Percentiles rank a stretch among this genome's conserved stretches.
phyloP scores from a whole-genome alignment of 768 basidiomycete genomes.

The Phlegmacium glaucopus region DNA sequence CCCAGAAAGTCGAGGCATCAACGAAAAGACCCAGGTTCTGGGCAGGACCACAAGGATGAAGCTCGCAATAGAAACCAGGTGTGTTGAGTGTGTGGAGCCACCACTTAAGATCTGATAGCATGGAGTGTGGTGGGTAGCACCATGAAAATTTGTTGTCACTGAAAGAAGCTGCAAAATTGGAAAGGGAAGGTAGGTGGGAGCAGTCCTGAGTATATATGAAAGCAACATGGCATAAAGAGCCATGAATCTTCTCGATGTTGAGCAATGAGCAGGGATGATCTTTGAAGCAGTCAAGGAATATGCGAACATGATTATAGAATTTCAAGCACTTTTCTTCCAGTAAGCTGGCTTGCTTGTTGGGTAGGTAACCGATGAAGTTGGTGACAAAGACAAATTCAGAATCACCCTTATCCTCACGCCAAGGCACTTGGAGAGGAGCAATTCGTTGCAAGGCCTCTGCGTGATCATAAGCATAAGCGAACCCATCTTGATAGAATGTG shows the following conservation, averaged over 20 bases:
- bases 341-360: conserved; percentile 17
- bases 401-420: conserved; percentile 23
- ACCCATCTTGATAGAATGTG: neutral
- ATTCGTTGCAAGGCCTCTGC: conserved; percentile 10
- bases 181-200: conserved; percentile 19
- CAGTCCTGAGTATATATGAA: conserved; percentile 22
- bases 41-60: conserved; percentile 3
- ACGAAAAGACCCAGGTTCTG: conserved; percentile 21
- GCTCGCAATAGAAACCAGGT: conserved; percentile 3
- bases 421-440: conserved; percentile 19
- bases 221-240: conserved; percentile 27
- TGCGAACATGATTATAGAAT: conserved; percentile 14
- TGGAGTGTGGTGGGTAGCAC: conserved; percentile 8
- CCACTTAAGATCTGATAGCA: conserved; percentile 22
- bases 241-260: conserved; percentile 22
- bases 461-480: no score
- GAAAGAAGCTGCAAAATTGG: conserved; percentile 16
- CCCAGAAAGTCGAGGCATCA: conserved; percentile 20
- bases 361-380: conserved; percentile 29
- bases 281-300: conserved; percentile 6
- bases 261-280: conserved; percentile 6
- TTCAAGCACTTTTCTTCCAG: conserved; percentile 24
- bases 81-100: conserved; percentile 15
- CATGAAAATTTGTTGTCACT: conserved; percentile 8
- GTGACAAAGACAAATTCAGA: conserved; percentile 13